phyloP scores from a whole-genome alignment of 2,329 filamentous ascomycete genomes.

The Botrytis byssoidea region DNA sequence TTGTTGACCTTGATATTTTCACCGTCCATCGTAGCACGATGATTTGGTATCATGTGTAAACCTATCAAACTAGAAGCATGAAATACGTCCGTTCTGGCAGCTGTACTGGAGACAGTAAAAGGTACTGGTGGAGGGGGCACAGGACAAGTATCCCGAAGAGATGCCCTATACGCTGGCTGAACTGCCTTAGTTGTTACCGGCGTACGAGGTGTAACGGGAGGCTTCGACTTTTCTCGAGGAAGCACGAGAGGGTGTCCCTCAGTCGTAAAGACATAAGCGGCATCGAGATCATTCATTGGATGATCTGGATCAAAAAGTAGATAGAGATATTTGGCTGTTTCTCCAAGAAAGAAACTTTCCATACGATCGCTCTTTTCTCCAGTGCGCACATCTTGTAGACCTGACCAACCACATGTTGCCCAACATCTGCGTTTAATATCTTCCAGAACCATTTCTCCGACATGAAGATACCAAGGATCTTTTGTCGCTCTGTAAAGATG shows the following conservation, averaged over 20 bases:
- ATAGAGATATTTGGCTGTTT: constrained; percentile 95
- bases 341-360: constrained; percentile 98
- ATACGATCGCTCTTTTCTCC: constrained; percentile 91
- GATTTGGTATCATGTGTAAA: constrained; percentile 71
- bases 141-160: constrained; percentile 60
- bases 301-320: constrained; percentile 84
- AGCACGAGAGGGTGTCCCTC: constrained; percentile 93
- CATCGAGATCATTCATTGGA: constrained; percentile 82
- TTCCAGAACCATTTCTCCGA: constrained; percentile 89
- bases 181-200: constrained; percentile 38
- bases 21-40: constrained; percentile 48
- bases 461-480: constrained; percentile 94
- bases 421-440: constrained; percentile 88
- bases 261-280: constrained; percentile 89
- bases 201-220: constrained; percentile 23
- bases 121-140: constrained; percentile 56
- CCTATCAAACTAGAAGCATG: constrained; percentile 84
- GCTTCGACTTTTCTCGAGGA: constrained; percentile 49
- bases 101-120: constrained; percentile 75
- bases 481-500: constrained; percentile 91
- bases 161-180: constrained; percentile 35
- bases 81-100: constrained; percentile 78
- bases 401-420: constrained; percentile 90
- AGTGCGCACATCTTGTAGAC: constrained; percentile 75
- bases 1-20: constrained; percentile 46